Base-by-base conservation (phyloP, 768 basidiomycete species). In the Hygrophoropsis aurantiaca region DNA sequence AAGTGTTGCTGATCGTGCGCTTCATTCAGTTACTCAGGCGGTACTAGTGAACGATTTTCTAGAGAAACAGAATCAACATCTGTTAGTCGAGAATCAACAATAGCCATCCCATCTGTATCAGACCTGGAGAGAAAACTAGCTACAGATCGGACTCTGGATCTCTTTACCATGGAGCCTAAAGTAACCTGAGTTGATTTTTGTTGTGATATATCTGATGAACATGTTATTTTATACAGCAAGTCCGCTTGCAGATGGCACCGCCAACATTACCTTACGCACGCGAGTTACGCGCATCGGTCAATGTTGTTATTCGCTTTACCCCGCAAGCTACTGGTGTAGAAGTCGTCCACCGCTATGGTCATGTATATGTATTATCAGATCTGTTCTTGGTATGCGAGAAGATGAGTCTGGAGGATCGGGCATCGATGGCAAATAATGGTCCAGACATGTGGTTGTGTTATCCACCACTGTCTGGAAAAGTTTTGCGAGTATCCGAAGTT, bases 101-200 rank as follows among this genome's bases (percentile, higher is more conserved):
- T 74, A 18, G 77, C 77, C 1, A 62, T 80, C 49, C 66, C 71
- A 11, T 77, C 89, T 5, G 69, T 95, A 16, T 68, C 79, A 21
- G 90, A 94, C 54, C 77, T 99, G 13, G 95, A 98, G 62, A 73
- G 78, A 26, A 75, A 90, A 21, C 74, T 99, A 26, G 77, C 84
- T 23, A 85, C 90, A 1, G 80, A 86, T 24, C 74, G 79, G 16
- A 90, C 90, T 7, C 69, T 97, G 23, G 97, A 99, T 64, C 84
- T 99, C 37, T 99, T 99, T 65, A 90, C 91, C 1, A 95, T 99
- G 93, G 79, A 81, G 52, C 87, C 87, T 1, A 94, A 92, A 81
- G 95, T 92, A 52, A 51, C 53, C 54, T 40, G 20, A 11, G 8
- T 37, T 47, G 4, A 11, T 30, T 46, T n/a, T 18, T 25, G 36